A percentile compares a stretch with the other conserved stretches of the same genome.
Evolutionary conservation across 306 rosid genomes (phyloP).

Genomic region (Glycine soja): DNA sequence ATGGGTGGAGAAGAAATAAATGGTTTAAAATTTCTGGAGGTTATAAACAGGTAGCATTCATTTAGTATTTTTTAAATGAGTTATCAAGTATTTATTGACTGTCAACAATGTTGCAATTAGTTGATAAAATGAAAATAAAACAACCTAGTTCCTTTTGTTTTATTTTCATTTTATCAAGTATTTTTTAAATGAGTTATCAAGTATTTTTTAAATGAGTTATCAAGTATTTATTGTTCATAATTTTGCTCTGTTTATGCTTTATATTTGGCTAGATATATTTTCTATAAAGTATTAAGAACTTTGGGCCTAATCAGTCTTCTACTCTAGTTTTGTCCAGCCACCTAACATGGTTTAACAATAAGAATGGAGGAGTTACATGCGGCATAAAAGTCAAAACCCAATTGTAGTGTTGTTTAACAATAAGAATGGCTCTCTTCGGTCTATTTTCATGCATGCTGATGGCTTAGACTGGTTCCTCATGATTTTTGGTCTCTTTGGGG

Average conservation of each 20-base stretch:
- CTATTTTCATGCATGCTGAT: constrained; percentile 88
- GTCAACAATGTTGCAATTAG: constrained; percentile 85
- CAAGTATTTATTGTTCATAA: no score
- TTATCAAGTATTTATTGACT: no score
- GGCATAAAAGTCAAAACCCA: constrained; percentile 20
- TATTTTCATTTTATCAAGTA: no score
- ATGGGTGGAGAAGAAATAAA: no score
- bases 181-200: no score
- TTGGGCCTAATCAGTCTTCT: constrained; percentile 23
- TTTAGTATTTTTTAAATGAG: no score
- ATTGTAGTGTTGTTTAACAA: no score
- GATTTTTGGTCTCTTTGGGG: constrained; percentile 70
- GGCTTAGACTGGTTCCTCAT: constrained; percentile 59
- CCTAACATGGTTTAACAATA: constrained; percentile 3
- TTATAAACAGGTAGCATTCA: no score
- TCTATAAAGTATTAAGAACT: constrained; percentile 14
- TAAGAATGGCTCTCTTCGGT: constrained; percentile 55
- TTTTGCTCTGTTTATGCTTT: constrained; percentile 3
- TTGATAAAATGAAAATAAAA: constrained; percentile 80
- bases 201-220: no score
- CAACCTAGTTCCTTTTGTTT: no score
- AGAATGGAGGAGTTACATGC: constrained; percentile 5
- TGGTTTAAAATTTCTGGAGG: no score
- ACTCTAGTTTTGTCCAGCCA: constrained; percentile 16
- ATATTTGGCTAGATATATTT: constrained; percentile 25